Evolutionary conservation across 2,329 filamentous ascomycete genomes (phyloP), one percentile per base, ranked within the genome.

Genomic region (Alternaria sp.): DNA sequence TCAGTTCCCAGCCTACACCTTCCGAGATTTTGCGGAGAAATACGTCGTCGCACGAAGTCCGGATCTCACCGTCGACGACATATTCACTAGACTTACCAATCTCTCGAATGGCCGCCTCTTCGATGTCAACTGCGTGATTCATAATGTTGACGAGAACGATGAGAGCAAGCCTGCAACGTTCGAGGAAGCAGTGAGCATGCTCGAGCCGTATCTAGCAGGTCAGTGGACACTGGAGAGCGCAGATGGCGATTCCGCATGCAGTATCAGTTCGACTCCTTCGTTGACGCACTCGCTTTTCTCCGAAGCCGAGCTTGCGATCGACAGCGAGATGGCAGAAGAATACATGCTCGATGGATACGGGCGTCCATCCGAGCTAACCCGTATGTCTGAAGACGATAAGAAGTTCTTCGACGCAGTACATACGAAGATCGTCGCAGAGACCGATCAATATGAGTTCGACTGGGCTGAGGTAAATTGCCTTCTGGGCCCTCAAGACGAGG

Each of bases 351-450:
- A 37, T n/a, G 33, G 33, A 9, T 37, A 37, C 15, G 33, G 33
- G 0, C 0, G 33, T 0, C 33, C 33, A 0, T 15, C n/a, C 4
- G 15, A 37, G 33, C 33, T 37, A 1, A 37, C 33, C 4, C 15
- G 33, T 0, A 5, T 37, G 4, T 4, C 33, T n/a, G 4, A n/a
- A 37, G 2, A 37, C 0, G 33, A 37, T 15, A 37, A 37, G 15
- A 37, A n/a, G 8, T 37, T 37, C 8, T 37, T 37, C 2, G 33
- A 37, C 2, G 33, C 15, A 4, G 15, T 37, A 37, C 33, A 37
- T n/a, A 37, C 15, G 33, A n/a, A 37, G 15, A 37, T 37, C 2
- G 33, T 37, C 33, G 33, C 15, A 37, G 33, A 37, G 8, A 5
- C 7, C 4, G 33, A 37, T 1, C 33, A 37, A 8, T 37, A 37